Conservation (phyloP, 176 grass and related monocot genomes). For the Poa annua region DNA sequence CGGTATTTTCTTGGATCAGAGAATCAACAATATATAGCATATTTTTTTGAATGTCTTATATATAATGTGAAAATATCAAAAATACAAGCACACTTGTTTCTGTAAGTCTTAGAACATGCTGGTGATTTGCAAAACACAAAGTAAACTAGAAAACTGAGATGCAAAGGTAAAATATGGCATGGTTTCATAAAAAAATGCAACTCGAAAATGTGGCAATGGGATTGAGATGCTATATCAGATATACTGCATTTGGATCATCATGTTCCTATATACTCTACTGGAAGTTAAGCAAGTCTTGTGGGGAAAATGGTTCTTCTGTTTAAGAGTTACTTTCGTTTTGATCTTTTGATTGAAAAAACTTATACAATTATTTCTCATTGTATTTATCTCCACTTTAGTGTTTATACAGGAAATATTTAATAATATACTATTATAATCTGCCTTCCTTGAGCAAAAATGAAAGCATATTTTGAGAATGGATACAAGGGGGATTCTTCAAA, state of each 20-base stretch:
- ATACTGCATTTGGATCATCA: background rate
- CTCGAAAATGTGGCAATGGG: too few species aligned
- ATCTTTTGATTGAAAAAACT: too few species aligned
- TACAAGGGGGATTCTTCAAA: background rate
- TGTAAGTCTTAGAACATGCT: background rate
- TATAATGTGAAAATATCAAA: too few species aligned
- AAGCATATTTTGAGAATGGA: too few species aligned
- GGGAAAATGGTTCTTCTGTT: too few species aligned
- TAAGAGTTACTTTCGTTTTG: too few species aligned
- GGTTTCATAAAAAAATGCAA: slow-evolving; percentile 1
- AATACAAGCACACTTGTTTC: background rate
- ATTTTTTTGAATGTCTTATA: too few species aligned
- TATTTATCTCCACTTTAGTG: background rate
- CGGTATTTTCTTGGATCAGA: background rate
- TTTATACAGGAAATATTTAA: background rate
- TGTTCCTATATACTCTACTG: background rate
- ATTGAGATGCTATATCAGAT: too few species aligned
- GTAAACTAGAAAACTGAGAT: background rate
- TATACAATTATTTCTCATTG: too few species aligned
- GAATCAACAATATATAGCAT: background rate
- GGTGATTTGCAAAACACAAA: background rate
- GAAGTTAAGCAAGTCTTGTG: background rate
- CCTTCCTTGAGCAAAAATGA: too few species aligned
- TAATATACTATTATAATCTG: too few species aligned
- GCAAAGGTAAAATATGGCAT: background rate